Evolutionary conservation across 805 yeast species (phyloP), one percentile per base, ranked within the genome.

Genomic region (Zygoascus tannicola): DNA sequence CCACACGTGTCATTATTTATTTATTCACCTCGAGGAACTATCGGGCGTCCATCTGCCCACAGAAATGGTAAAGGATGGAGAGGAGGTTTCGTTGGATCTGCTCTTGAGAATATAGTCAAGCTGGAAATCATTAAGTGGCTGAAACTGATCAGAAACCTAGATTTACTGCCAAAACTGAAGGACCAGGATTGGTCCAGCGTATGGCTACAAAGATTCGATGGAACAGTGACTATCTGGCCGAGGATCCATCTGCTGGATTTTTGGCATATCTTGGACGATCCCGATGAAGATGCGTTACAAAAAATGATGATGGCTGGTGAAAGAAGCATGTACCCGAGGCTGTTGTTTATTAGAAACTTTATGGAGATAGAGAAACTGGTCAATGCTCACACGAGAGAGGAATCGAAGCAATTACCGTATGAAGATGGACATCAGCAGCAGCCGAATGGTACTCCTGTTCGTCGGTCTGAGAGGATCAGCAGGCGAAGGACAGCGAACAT

Each of bases 131-230:
- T 73, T n/a, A 83, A 84, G 59, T 83, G 92, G 86, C 59, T 83
- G 38, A 77, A 79, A 52, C 68, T 83, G 51, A 69, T 81, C 35
- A 75, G 78, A 40, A 71, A 75, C 14, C 67, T 83, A 41, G 85
- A 82, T 47, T 64, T 83, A 20, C 65, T 81, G 38, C 94, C 94
- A 2, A 73, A 74, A 47, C 58, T 81, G 35, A 61, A 79, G 66
- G 81, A 80, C 52, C 85, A 79, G 58, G 92, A 83, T 60, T 84
- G 90, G 90, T 80, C 85, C 50, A 78, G 75, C 54, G 71, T 83
- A 15, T 83, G 84, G 72, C 63, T 84, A 22, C 94, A 83, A 63
- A 66, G 72, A 46, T 83, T 84, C 56, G 74, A 80, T 38, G 94
- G 94, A 1, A 71, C 84, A 0, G 78, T 83, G 8, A 84, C 92